phyloP scores from a whole-genome alignment of 805 yeast species.

The Candida insectalens region DNA sequence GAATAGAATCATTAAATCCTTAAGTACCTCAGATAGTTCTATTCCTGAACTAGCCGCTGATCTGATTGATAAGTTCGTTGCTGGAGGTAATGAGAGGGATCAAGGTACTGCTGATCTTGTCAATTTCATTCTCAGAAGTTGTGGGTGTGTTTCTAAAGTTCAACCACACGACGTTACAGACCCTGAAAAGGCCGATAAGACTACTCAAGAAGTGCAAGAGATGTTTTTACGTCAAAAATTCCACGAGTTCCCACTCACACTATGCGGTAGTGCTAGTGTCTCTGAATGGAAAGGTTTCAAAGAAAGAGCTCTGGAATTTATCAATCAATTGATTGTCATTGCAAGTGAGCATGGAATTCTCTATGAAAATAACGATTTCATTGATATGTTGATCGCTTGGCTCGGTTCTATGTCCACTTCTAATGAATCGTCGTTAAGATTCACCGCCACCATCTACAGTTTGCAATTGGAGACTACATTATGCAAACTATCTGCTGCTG shows the following conservation, averaged over 20 bases:
- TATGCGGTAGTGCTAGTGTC: constrained; percentile 7
- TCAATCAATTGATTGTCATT: constrained; percentile 37
- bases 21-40: constrained; percentile 39
- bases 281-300: constrained; percentile 37
- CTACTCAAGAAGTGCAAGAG: constrained; percentile 63
- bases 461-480: constrained; percentile 52
- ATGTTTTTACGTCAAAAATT: constrained; percentile 47
- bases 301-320: constrained; percentile 44
- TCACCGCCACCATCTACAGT: constrained; percentile 50
- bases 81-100: constrained; percentile 22
- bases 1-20: constrained; percentile 39
- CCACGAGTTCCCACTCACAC: constrained; percentile 58
- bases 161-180: constrained; percentile 63
- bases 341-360: constrained; percentile 57
- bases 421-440: constrained; percentile 61
- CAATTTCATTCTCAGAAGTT: constrained; percentile 58
- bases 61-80: constrained; percentile 44
- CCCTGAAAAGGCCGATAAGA: constrained; percentile 49
- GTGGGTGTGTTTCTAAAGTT: constrained; percentile 62
- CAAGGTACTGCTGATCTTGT: constrained; percentile 49
- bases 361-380: constrained; percentile 34
- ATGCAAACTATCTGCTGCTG: constrained; percentile 36
- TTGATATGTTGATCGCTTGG: constrained; percentile 64
- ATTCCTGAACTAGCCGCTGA: constrained; percentile 41
- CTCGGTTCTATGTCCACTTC: constrained; percentile 62